Conservation (phyloP, 345 rosid genomes). For the Hibiscus trionum region DNA sequence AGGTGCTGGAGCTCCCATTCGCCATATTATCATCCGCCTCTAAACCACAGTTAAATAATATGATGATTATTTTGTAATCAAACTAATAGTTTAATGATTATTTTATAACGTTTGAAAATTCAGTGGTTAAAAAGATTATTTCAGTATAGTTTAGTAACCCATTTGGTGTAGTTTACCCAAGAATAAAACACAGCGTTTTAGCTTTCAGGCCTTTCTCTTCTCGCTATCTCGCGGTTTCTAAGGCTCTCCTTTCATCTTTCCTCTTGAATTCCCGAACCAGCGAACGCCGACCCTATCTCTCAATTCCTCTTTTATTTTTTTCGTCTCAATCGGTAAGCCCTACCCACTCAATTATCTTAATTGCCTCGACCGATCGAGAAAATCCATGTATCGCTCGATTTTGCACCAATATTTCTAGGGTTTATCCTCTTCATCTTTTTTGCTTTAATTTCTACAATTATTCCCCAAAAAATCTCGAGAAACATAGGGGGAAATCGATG, state of each 20-base stretch:
- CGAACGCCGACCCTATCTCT: slow-evolving; percentile 11
- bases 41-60: too few species aligned
- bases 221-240: not conserved
- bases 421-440: not conserved
- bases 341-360: not conserved
- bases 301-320: not conserved
- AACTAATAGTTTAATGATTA: too few species aligned
- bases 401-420: slow-evolving; percentile 3
- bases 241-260: not conserved
- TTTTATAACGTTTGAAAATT: too few species aligned
- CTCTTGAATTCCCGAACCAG: slow-evolving; percentile 13
- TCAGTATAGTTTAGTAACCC: too few species aligned
- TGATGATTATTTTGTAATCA: too few species aligned
- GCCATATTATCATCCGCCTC: too few species aligned
- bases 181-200: slow-evolving; percentile 2
- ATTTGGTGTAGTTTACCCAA: slow-evolving; percentile 15
- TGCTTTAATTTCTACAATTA: not conserved
- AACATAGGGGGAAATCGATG: not conserved
- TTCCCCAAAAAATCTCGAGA: not conserved
- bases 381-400: not conserved
- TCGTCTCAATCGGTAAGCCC: slow-evolving; percentile 26
- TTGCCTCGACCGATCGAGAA: not conserved
- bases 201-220: not conserved
- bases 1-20: too few species aligned
- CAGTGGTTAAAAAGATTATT: too few species aligned